phyloP scores from a whole-genome alignment of 1,139 yeast species.

The Hyphopichia khmerensis region DNA sequence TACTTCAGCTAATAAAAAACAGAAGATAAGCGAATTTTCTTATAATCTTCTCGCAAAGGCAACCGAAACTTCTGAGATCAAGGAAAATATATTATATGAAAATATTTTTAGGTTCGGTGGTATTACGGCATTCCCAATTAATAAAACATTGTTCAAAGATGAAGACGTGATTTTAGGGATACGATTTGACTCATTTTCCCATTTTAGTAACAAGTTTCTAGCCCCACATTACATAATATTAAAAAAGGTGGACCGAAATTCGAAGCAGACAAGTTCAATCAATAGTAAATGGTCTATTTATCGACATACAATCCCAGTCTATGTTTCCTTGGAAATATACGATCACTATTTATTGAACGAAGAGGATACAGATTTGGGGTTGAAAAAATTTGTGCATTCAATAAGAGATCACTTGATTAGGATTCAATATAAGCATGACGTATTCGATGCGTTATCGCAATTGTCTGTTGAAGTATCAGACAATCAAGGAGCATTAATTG shows the following conservation, averaged over 20 bases:
- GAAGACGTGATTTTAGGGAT: constrained; percentile 31
- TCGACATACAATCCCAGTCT: constrained; percentile 38
- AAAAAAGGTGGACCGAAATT: constrained; percentile 13
- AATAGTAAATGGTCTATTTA: constrained; percentile 27
- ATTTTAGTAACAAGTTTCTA: constrained; percentile 15
- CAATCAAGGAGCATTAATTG: constrained; percentile 8
- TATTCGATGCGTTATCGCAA: constrained; percentile 17
- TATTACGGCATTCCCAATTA: constrained; percentile 42
- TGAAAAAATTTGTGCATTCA: constrained; percentile 12
- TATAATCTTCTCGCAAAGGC: constrained; percentile 4
- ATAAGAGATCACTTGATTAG: constrained; percentile 19
- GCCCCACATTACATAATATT: constrained; percentile 42
- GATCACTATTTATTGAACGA: constrained; percentile 9
- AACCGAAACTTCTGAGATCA: constrained; percentile 18
- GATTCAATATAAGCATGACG: constrained; percentile 33
- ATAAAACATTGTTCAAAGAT: constrained; percentile 21
- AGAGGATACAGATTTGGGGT: constrained; percentile 4
- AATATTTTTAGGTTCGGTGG: constrained; percentile 40
- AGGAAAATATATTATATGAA: constrained; percentile 36
- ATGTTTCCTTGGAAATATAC: constrained; percentile 21
- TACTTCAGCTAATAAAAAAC: neutral
- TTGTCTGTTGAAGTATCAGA: constrained; percentile 12
- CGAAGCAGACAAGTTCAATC: constrained; percentile 9
- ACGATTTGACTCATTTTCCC: constrained; percentile 35
- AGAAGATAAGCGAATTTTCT: constrained; percentile 1